Evolutionary conservation across 495 filamentous ascomycete genomes (phyloP).

Genomic region (Penicillium verhagenii): DNA sequence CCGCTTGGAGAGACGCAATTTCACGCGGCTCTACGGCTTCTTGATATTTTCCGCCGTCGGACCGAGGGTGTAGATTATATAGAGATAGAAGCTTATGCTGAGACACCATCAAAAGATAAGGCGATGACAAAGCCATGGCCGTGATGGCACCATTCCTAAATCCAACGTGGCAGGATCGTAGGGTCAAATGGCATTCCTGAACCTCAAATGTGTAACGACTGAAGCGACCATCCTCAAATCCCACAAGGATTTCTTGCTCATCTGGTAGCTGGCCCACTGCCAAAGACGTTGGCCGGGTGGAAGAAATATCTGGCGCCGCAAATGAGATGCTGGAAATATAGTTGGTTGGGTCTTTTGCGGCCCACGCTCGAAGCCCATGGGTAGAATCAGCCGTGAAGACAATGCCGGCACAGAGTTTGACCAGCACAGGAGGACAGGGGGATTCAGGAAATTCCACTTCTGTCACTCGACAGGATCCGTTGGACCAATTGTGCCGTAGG

Average conservation of each 20-base stretch:
- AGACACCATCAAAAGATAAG: slow-evolving; percentile 79
- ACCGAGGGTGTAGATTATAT: slow-evolving; percentile 55
- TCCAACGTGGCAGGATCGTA: slow-evolving; percentile 53
- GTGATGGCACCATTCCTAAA: slow-evolving; percentile 65
- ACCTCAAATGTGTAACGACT: slow-evolving; percentile 61
- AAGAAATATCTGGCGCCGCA: neutral
- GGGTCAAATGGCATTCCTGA: slow-evolving; percentile 37
- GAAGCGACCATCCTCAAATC: slow-evolving; percentile 76
- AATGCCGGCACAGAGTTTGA: slow-evolving; percentile 69
- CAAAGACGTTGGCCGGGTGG: slow-evolving; percentile 61
- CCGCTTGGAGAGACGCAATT: slow-evolving; percentile 77
- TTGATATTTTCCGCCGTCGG: neutral
- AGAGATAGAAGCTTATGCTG: slow-evolving; percentile 68
- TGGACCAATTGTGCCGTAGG: slow-evolving; percentile 88
- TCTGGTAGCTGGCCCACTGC: slow-evolving; percentile 49
- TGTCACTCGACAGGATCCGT: slow-evolving; percentile 75
- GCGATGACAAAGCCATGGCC: slow-evolving; percentile 68
- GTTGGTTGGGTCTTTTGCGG: slow-evolving; percentile 54
- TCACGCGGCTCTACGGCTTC: slow-evolving; percentile 49
- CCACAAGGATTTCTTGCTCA: slow-evolving; percentile 55
- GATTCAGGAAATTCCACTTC: slow-evolving; percentile 67
- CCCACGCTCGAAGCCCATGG: slow-evolving; percentile 75
- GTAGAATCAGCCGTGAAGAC: slow-evolving; percentile 73
- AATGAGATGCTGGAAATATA: slow-evolving; percentile 30
- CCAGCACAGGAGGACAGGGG: slow-evolving; percentile 58